phyloP scores from a whole-genome alignment of 768 basidiomycete genomes.

The Cystofilobasidium ferigula region DNA sequence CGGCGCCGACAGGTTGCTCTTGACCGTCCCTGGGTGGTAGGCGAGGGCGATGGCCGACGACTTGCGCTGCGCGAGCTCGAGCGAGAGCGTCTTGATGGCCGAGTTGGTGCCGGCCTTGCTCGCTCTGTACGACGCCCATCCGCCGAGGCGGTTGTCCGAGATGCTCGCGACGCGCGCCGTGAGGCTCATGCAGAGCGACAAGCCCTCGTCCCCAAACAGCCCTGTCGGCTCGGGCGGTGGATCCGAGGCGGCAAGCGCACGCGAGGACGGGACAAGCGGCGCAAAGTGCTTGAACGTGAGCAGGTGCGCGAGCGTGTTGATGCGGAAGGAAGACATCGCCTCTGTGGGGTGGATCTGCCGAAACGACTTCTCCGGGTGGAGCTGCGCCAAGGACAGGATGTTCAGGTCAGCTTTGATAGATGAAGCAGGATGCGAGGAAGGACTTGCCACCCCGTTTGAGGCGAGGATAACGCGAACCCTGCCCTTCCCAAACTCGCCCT shows the following conservation, averaged over 20 bases:
- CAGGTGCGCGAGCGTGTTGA: constrained; percentile 43
- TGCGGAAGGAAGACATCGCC: constrained; percentile 17
- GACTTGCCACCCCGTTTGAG: background rate
- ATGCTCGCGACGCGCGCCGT: constrained; percentile 42
- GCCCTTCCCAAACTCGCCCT: background rate
- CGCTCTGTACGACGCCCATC: constrained; percentile 38
- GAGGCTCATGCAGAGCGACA: constrained; percentile 36
- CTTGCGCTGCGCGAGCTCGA: constrained; percentile 19
- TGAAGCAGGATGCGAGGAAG: background rate
- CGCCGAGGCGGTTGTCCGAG: constrained; percentile 39
- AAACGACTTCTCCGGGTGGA: constrained; percentile 42
- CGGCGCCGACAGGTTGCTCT: constrained; percentile 35
- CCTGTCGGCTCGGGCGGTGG: constrained; percentile 25
- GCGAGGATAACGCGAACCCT: background rate
- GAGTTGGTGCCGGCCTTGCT: constrained; percentile 44
- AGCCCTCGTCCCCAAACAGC: constrained; percentile 20
- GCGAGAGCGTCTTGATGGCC: constrained; percentile 30
- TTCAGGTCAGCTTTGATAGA: background rate
- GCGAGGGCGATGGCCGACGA: constrained; percentile 36
- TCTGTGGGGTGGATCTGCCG: constrained; percentile 37
- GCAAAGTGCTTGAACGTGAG: constrained; percentile 42
- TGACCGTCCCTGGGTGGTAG: constrained; percentile 37
- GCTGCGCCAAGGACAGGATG: constrained; percentile 28
- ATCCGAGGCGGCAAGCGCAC: constrained; percentile 25
- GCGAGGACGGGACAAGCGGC: constrained; percentile 37